Conservation (phyloP, 2,329 filamentous ascomycete genomes). For the Aspergillus fructus region DNA sequence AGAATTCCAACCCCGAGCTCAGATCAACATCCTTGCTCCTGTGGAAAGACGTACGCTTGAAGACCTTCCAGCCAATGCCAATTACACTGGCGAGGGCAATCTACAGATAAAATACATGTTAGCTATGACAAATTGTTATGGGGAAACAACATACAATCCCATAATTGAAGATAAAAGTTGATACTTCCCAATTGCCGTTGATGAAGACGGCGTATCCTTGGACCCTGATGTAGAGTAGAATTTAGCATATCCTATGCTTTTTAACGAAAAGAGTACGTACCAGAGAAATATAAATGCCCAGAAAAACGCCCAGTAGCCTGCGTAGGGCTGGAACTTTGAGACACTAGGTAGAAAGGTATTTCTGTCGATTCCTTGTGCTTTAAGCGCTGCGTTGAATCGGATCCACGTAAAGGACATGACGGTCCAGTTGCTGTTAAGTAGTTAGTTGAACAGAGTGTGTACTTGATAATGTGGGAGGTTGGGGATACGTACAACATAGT, state of each 20-base stretch:
- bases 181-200: conserved; percentile 3
- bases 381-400: conserved; percentile 3
- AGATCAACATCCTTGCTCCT: not conserved
- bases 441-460: not conserved
- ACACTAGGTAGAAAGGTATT: not conserved
- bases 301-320: conserved; percentile 4
- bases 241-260: not conserved
- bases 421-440: not conserved
- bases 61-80: conserved; percentile 3
- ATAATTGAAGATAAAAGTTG: conserved; percentile 7
- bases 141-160: not conserved
- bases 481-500: conserved; percentile 1
- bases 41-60: not conserved
- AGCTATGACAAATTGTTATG: not conserved
- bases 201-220: conserved; percentile 4
- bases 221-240: not conserved
- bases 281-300: conserved; percentile 6
- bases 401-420: conserved; percentile 4
- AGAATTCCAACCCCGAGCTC: not conserved
- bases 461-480: not conserved
- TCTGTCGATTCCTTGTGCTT: not conserved
- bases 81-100: conserved; percentile 5
- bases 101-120: not conserved
- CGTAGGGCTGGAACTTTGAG: conserved; percentile 1
- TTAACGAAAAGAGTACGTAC: not conserved